phyloP scores from a whole-genome alignment of 2,329 filamentous ascomycete species.

The Fusarium sp. region DNA sequence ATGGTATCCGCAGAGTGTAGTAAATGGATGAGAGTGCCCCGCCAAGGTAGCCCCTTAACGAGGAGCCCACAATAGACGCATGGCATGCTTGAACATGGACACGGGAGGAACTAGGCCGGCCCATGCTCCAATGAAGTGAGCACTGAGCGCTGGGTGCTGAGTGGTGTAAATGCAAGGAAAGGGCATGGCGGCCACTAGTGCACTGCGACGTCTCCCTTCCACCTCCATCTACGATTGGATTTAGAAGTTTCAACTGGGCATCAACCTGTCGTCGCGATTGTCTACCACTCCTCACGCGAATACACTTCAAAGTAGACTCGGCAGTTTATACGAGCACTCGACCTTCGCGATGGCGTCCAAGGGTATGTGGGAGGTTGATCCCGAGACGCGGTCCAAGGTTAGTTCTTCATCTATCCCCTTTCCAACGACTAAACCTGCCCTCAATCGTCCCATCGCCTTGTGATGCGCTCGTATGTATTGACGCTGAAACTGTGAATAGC shows the following conservation, averaged over 20 bases:
- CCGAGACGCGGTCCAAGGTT: constrained; percentile 96
- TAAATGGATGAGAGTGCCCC: constrained; percentile 26
- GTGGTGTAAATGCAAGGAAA: constrained; percentile 29
- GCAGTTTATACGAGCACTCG: constrained; percentile 4
- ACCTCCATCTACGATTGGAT: constrained; percentile 29
- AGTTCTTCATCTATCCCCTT: constrained; percentile 37
- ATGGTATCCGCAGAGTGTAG: neutral
- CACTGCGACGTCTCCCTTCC: constrained; percentile 34
- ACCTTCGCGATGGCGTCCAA: constrained; percentile 70
- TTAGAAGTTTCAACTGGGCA: constrained; percentile 20
- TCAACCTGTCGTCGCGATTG: constrained; percentile 27
- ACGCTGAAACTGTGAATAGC: constrained; percentile 61
- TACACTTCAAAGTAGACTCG: neutral
- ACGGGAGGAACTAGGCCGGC: constrained; percentile 21
- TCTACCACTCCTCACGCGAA: constrained; percentile 5
- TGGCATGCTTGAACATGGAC: constrained; percentile 24
- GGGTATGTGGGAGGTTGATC: constrained; percentile 98
- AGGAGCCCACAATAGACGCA: neutral
- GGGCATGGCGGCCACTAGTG: constrained; percentile 27
- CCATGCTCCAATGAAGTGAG: constrained; percentile 25
- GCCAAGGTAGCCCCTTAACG: constrained; percentile 33
- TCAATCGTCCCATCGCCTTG: constrained; percentile 1
- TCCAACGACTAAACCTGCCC: constrained; percentile 8
- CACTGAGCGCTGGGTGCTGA: constrained; percentile 24
- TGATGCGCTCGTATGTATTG: constrained; percentile 26